phyloP scores from a whole-genome alignment of 768 basidiomycete genomes.

The Pisolithus marmoratus region DNA sequence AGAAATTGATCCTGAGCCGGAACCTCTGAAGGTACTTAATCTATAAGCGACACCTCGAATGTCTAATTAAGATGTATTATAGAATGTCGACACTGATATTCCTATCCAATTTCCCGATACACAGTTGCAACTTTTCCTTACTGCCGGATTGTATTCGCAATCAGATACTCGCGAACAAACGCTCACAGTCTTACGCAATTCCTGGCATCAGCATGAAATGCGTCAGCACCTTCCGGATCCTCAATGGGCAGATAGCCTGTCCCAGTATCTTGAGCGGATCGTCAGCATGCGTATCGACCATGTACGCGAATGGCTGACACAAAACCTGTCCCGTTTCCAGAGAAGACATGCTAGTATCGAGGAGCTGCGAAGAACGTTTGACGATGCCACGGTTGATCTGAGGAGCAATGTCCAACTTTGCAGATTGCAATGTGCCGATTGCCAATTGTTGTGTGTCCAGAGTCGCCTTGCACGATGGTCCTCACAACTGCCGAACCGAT shows the following conservation, averaged over 20 bases:
- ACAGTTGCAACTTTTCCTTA: slow-evolving; percentile 30
- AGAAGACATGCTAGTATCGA: slow-evolving; percentile 38
- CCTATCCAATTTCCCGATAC: slow-evolving; percentile 35
- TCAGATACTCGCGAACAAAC: slow-evolving; percentile 10
- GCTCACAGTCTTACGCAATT: slow-evolving; percentile 9
- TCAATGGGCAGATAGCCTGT: slow-evolving; percentile 36
- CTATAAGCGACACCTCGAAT: no score
- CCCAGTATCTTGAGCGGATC: slow-evolving; percentile 32
- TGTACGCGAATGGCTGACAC: slow-evolving; percentile 46
- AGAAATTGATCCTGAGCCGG: slow-evolving; percentile 40
- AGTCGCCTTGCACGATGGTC: slow-evolving; percentile 38
- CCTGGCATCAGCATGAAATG: slow-evolving; percentile 12
- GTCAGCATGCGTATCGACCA: slow-evolving; percentile 40
- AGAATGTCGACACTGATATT: slow-evolving; percentile 51
- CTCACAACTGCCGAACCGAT: slow-evolving; percentile 46
- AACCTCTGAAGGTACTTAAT: slow-evolving; percentile 43
- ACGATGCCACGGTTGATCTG: slow-evolving; percentile 39
- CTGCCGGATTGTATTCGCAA: slow-evolving; percentile 12
- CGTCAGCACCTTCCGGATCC: slow-evolving; percentile 20
- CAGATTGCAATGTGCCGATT: slow-evolving; percentile 39
- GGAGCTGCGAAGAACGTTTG: slow-evolving; percentile 39
- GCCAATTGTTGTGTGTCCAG: slow-evolving; percentile 45
- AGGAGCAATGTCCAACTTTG: slow-evolving; percentile 44
- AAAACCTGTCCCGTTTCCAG: slow-evolving; percentile 46
- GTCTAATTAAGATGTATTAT: not conserved